Evolutionary conservation across 1,284 basidiomycete genomes (phyloP).

Genomic region (Ceratobasidium theobromae): DNA sequence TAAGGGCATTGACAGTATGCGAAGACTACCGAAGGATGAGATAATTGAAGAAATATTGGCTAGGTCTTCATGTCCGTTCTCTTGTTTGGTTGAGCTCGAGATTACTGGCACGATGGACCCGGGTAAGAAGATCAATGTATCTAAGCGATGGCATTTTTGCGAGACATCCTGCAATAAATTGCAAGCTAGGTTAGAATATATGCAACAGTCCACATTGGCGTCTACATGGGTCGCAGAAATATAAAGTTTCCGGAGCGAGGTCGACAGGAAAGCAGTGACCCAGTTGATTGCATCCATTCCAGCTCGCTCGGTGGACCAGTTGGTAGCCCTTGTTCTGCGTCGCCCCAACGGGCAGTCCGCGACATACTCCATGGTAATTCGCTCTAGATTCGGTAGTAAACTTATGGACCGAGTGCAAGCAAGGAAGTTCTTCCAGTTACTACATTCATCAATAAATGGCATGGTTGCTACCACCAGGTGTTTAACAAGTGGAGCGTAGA

Average conservation of each 20-base stretch:
- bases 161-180: not conserved
- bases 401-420: not conserved
- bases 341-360: too few relatives aligned
- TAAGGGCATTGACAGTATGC: too few relatives aligned
- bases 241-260: not conserved
- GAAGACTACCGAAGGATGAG: too few relatives aligned
- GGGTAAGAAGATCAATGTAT: too few relatives aligned
- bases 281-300: not conserved
- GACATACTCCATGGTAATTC: not conserved
- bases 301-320: too few relatives aligned
- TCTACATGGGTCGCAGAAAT: not conserved
- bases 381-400: not conserved
- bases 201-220: not conserved
- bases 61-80: too few relatives aligned
- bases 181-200: not conserved
- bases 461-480: not conserved
- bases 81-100: too few relatives aligned
- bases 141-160: too few relatives aligned
- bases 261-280: not conserved
- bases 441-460: not conserved
- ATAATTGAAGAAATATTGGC: too few relatives aligned
- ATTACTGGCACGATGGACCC: too few relatives aligned
- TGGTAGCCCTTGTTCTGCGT: too few relatives aligned
- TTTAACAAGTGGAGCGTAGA: not conserved
- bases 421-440: not conserved